Conservation (phyloP, 306 rosid species). For the Vigna angularis region DNA sequence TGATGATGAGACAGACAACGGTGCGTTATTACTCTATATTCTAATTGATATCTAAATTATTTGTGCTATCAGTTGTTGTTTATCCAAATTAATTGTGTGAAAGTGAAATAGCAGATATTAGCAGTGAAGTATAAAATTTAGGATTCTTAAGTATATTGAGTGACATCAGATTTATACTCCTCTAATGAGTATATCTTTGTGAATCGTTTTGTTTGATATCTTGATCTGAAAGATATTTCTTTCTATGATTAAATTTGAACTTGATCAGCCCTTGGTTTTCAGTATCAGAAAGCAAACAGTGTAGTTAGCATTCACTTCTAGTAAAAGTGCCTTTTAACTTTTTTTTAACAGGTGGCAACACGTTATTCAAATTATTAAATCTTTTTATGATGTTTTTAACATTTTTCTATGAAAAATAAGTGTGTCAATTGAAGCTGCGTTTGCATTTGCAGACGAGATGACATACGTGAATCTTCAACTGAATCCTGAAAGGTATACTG, state of each 20-base stretch:
- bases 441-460: conserved; percentile 77
- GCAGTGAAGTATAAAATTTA: conserved; percentile 7
- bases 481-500: conserved; percentile 96
- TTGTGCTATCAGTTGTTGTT: background rate
- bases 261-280: conserved; percentile 9
- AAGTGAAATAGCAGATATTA: conserved; percentile 23
- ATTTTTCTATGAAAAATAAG: conserved; percentile 27
- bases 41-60: conserved; percentile 22
- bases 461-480: conserved; percentile 93
- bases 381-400: conserved; percentile 12
- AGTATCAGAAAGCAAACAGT: conserved; percentile 1
- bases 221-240: conserved; percentile 13
- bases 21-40: conserved; percentile 49
- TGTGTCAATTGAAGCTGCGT: conserved; percentile 8
- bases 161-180: background rate
- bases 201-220: conserved; percentile 21
- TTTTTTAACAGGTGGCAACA: background rate
- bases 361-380: conserved; percentile 23
- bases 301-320: background rate
- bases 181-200: conserved; percentile 24
- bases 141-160: conserved; percentile 31
- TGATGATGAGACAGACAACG: conserved; percentile 93
- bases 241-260: background rate
- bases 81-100: conserved; percentile 18
- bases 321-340: conserved; percentile 3